Evolutionary conservation across 257 asterid genomes (phyloP).

Genomic region (Anisodus tanguticus): DNA sequence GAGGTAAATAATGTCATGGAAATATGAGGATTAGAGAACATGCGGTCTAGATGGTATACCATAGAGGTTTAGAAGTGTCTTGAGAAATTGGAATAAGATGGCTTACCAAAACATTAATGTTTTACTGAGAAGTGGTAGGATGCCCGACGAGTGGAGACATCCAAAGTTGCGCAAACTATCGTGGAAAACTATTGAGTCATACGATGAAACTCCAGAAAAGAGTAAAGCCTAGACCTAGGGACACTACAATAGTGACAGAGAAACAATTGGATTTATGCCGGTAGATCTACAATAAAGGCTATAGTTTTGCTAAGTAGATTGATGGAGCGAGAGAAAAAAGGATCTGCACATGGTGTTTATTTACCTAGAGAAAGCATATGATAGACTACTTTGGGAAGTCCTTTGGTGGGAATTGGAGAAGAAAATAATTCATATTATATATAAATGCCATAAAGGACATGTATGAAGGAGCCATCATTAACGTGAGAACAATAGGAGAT

Average conservation of each 20-base stretch:
- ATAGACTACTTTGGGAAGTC: neutral
- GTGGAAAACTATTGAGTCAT: neutral
- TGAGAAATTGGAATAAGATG: neutral
- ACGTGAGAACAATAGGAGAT: neutral
- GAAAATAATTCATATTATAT: neutral
- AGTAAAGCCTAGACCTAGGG: neutral
- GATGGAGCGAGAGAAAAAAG: neutral
- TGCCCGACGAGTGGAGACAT: neutral
- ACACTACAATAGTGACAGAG: neutral
- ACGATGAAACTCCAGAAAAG: neutral
- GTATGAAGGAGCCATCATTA: neutral
- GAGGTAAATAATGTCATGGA: slow-evolving; percentile 10
- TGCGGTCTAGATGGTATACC: neutral
- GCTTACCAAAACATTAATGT: neutral
- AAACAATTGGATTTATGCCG: neutral
- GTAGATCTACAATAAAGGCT: neutral
- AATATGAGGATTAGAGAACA: neutral
- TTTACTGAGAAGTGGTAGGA: neutral
- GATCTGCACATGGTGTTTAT: slow-evolving; percentile 8
- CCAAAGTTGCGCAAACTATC: neutral
- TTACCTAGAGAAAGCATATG: slow-evolving; percentile 2
- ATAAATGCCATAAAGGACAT: neutral
- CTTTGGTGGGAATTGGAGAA: neutral
- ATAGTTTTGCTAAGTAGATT: neutral
- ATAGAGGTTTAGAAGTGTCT: neutral